A percentile compares a stretch with the other conserved stretches of the same genome.
phyloP scores from a whole-genome alignment of 495 filamentous ascomycete genomes.

The Lophiotrema nucula region DNA sequence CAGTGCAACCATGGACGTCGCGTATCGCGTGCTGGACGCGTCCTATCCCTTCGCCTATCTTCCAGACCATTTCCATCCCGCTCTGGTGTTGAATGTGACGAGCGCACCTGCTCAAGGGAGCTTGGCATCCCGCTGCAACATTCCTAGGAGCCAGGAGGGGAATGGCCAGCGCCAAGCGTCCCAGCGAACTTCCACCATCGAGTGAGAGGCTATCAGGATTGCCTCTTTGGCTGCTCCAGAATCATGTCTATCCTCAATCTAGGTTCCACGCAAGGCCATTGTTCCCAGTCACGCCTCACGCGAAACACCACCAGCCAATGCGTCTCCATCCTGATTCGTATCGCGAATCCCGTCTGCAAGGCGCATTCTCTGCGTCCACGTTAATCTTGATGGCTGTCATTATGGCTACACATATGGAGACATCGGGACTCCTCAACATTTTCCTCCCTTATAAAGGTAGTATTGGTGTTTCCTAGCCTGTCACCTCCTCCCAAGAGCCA shows the following conservation, averaged over 20 bases:
- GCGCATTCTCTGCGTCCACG: slow-evolving; percentile 23
- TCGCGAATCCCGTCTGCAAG: slow-evolving; percentile 27
- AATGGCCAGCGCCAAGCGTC: slow-evolving; percentile 11
- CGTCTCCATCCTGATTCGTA: slow-evolving; percentile 14
- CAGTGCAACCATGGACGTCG: neutral
- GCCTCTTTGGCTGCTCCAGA: neutral
- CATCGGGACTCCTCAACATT: slow-evolving; percentile 1
- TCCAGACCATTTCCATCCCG: too few species aligned
- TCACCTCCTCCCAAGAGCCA: slow-evolving; percentile 7
- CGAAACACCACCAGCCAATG: slow-evolving; percentile 1
- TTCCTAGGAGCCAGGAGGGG: slow-evolving; percentile 2
- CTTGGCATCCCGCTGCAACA: slow-evolving; percentile 6
- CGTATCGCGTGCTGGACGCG: slow-evolving; percentile 12
- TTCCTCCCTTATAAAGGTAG: slow-evolving; percentile 25
- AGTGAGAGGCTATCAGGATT: slow-evolving; percentile 1
- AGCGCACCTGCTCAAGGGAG: slow-evolving; percentile 1
- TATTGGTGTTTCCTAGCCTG: slow-evolving; percentile 2
- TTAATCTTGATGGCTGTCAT: slow-evolving; percentile 22
- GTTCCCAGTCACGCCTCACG: slow-evolving; percentile 4
- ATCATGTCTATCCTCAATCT: slow-evolving; percentile 11
- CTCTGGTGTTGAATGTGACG: too few species aligned
- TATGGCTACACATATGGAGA: slow-evolving; percentile 6
- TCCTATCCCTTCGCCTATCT: neutral
- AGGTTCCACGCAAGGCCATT: slow-evolving; percentile 24
- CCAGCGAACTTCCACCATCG: slow-evolving; percentile 10